Base-by-base conservation (phyloP, 176 grass and related monocot genomes). In the Dendrocalamus sinicus region DNA sequence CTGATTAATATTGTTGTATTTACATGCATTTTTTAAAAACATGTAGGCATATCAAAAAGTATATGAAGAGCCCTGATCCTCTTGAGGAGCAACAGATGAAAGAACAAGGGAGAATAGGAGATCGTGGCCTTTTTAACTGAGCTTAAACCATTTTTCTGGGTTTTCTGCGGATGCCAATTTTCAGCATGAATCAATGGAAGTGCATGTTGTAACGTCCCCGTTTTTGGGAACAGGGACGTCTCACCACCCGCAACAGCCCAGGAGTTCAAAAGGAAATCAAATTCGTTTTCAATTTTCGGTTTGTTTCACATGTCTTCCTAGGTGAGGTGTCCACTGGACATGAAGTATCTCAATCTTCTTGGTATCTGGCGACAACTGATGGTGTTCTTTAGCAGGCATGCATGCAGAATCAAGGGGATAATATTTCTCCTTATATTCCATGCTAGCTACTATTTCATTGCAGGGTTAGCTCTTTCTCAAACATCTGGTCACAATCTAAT, bases 1-100 rank as follows among this genome's bases (percentile, higher is more conserved):
- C 23, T 44, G n/a, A 73, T 66, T 83, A 82, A 65, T 75, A 19
- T 79, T 17, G 17, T 70, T 83, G 32, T 17, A 82, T 58, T 85
- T 9, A 75, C 45, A 12, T 83, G 74, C 30, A 23, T 72, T 85
- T 72, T 37, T 75, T 85, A 0, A n/a, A 32, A 81, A 71, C 73
- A 19, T 66, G 16, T 72, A 95, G 96, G 86, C 80, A 84, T 35
- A 65, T 92, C n/a, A 87, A 89, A 59, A 91, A 86, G 81, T 79
- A 87, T 64, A 82, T 92, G 90, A 98, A 95, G 90, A 95, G 90
- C 44, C 91, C 88, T 59, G 93, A 95, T 81, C 93, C 91, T 60
- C 28, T 98, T 5, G 86, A 90, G 72, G 91, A 95, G 84, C 88
- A 91, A 70, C 81, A 44, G 16, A 88, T 74, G 72, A 96, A 88